A percentile compares a stretch with the other conserved stretches of the same genome.
Conservation (phyloP, 1,284 basidiomycete genomes). For the Polyporus tsugae region DNA sequence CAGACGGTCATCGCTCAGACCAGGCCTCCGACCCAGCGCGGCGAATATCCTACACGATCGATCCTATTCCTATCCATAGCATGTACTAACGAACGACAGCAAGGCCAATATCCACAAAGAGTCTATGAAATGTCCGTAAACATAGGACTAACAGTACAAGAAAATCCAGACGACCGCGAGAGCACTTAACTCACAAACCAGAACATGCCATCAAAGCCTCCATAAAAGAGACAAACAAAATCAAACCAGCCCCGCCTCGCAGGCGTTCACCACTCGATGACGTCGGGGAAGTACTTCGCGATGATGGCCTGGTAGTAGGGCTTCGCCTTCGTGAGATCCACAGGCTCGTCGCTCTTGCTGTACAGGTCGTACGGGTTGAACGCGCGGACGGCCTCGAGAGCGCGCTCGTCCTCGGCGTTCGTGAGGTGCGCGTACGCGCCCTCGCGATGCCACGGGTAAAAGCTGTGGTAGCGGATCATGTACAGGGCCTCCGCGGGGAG, state of each 20-base stretch:
- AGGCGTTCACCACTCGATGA: slow-evolving; percentile 73
- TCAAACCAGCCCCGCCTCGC: too few species aligned
- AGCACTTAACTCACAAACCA: neutral
- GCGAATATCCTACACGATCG: neutral
- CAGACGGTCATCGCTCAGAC: neutral
- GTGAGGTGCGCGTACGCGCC: slow-evolving; percentile 83
- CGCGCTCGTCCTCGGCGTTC: slow-evolving; percentile 68
- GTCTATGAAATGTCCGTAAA: neutral
- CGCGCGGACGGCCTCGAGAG: slow-evolving; percentile 73
- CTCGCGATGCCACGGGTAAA: slow-evolving; percentile 94
- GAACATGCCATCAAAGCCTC: neutral
- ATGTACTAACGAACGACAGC: neutral
- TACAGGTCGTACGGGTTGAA: slow-evolving; percentile 95
- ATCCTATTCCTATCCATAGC: neutral
- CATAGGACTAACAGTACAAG: neutral
- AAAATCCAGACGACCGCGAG: neutral
- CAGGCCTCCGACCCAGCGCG: neutral
- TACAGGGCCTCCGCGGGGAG: slow-evolving; percentile 85
- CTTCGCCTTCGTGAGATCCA: slow-evolving; percentile 68
- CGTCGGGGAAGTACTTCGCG: slow-evolving; percentile 84
- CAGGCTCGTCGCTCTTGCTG: slow-evolving; percentile 83
- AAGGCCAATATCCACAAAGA: neutral
- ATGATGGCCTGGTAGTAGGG: slow-evolving; percentile 88
- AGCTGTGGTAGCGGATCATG: slow-evolving; percentile 95
- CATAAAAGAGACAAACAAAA: neutral